Evolutionary conservation across 2,329 filamentous ascomycete species (phyloP), one percentile per base, ranked within the genome.

Genomic region (Lasiodiplodia sp.): DNA sequence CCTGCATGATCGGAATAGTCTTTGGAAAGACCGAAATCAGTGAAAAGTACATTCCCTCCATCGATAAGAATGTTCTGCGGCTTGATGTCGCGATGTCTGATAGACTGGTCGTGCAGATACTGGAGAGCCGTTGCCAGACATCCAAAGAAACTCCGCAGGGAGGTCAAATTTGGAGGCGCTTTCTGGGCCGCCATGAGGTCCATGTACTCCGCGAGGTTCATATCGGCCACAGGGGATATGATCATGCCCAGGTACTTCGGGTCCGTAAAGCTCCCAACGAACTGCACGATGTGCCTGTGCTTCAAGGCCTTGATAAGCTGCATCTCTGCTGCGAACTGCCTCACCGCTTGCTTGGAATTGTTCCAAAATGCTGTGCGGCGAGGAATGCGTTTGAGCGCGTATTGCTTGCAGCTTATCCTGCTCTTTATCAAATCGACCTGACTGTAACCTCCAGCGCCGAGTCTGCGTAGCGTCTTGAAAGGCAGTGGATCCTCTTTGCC

Each of bases 171-270:
- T 14, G 25, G 28, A 16, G n/a, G 7, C 0, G 44, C 14, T 16
- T n/a, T n/a, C 21, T 28, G 53, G 7, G 53, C 31, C 4, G 53
- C 28, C 14, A 57, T 14, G 14, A 18, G 7, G 0, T 62, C 40
- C 12, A 80, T 74, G 77, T 77, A 80, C 53, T 75, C 69, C 12
- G 75, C 71, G 23, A 80, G 75, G 21, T 76, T 79, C 25, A 75
- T 79, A 18, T 80, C 78, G 1, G 78, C 78, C 53, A 80, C 75
- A 3, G 78, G 78, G 7, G 78, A 69, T 75, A 77, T 75, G 44
- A 80, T 66, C 1, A 80, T 68, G 5, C 74, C 76, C 14, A 79
- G 70, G 38, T 72, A 74, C 14, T 71, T 68, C 4, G 71, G 67
- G 38, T 79, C 78, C 0, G 77, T 79, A 57, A 77, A 79, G 56